Evolutionary conservation across 208 protist species (phyloP), one percentile per base, ranked within the genome.

Genomic region (Histomonas meleagridis): DNA sequence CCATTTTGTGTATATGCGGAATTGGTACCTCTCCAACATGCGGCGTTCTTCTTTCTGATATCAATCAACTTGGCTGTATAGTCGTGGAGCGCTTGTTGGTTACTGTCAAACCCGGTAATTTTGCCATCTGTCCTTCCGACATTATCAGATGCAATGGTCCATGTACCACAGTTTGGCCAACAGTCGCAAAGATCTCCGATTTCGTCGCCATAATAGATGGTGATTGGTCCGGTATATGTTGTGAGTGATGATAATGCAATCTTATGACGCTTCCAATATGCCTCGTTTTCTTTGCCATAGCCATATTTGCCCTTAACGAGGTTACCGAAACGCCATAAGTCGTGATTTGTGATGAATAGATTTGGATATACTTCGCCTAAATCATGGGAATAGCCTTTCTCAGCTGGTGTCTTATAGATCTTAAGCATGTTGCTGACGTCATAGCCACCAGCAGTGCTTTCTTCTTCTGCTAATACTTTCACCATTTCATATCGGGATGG

Each of bases 291-390:
- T 43, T 46, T 23, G 16, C 46, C 46, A 38, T 23, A 32, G 53
- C 18, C 18, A 18, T 79, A 79, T 49, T 49, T 79, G 70, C 23
- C 40, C 1, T 23, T 3, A 43, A 79, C 40, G 14, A 79, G 70
- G 28, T 79, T 79, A 46, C 70, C 70, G 49, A 79, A 79, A 18
- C 70, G 70, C 70, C 70, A 79, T 32, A 49, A 18, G 40, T 79
- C 70, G 18, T 79, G 70, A 35, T 79, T 79, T 28, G 70, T 49
- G 49, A 79, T 28, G 40, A 79, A 79, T n/a, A 79, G 40, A 35
- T 79, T 79, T 46, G 70, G 70, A 79, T 79, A 79, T 49, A 79
- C 70, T 51, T 49, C n/a, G 40, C 40, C 40, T n/a, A n/a, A n/a
- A n/a, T n/a, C n/a, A n/a, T n/a, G n/a, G 2, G 28, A n/a, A 43